Conservation (phyloP, 1,139 yeast species). For the Scheffersomyces insectosa region DNA sequence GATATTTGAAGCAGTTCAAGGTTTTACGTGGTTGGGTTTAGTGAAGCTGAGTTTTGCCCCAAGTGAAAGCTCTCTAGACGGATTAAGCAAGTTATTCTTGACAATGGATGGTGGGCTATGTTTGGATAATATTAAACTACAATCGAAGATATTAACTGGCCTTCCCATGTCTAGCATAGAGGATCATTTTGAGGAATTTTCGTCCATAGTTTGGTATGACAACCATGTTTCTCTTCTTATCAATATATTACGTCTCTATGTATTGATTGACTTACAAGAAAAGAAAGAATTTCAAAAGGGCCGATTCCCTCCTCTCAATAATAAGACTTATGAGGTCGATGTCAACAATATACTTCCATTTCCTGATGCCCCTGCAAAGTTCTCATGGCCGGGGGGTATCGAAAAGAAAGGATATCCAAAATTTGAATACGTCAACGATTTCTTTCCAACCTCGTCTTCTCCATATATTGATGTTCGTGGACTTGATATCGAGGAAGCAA, state of each 20-base stretch:
- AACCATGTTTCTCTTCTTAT: background rate
- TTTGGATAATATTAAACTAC: background rate
- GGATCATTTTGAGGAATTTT: background rate
- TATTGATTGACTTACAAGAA: background rate
- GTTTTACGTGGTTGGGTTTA: background rate
- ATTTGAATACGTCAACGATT: background rate
- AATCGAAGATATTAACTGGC: background rate
- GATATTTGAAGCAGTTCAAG: background rate
- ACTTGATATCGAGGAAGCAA: background rate
- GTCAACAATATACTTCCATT: background rate
- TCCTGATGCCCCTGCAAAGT: background rate
- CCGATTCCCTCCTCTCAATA: background rate
- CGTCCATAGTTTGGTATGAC: background rate
- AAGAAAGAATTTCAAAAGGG: background rate
- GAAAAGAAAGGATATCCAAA: background rate
- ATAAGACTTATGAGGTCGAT: background rate
- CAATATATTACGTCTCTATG: background rate
- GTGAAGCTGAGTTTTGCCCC: background rate
- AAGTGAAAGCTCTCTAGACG: background rate
- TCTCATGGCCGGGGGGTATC: background rate
- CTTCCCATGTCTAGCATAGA: background rate
- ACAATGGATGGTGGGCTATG: background rate
- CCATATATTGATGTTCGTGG: background rate
- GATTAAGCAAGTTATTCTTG: background rate
- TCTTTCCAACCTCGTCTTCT: background rate